A percentile compares a stretch with the other conserved stretches of the same genome.
phyloP scores from a whole-genome alignment of 345 rosid species.

The Hevea brasiliensis region DNA sequence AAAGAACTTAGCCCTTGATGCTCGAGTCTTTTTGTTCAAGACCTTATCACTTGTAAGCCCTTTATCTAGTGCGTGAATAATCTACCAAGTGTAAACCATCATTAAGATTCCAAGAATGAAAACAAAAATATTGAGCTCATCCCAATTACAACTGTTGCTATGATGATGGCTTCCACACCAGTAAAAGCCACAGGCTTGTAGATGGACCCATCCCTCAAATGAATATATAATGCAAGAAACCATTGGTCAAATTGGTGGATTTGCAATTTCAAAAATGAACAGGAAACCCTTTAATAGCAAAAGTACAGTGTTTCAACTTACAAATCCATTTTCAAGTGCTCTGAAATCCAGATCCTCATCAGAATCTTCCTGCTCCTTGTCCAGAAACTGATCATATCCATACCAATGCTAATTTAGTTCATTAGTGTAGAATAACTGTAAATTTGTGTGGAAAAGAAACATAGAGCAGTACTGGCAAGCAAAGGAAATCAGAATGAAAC shows the following conservation, averaged over 20 bases:
- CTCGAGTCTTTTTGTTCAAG: neutral
- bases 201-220: neutral
- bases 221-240: neutral
- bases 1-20: too few species aligned
- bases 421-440: neutral
- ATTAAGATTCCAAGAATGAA: neutral
- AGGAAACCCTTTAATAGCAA: too few species aligned
- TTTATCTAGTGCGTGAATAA: neutral
- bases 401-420: neutral
- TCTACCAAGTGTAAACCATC: neutral
- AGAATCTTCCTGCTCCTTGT: slow-evolving; percentile 53
- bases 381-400: slow-evolving; percentile 44
- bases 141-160: neutral
- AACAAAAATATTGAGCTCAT: too few species aligned
- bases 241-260: neutral
- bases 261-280: neutral
- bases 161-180: neutral
- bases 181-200: neutral
- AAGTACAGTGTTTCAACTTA: too few species aligned
- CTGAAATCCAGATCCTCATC: slow-evolving; percentile 67
- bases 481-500: neutral
- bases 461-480: neutral
- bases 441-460: neutral
- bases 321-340: slow-evolving; percentile 71
- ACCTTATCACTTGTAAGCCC: too few species aligned